phyloP scores from a whole-genome alignment of 176 grass and related monocot species.

The Oryza nivara region DNA sequence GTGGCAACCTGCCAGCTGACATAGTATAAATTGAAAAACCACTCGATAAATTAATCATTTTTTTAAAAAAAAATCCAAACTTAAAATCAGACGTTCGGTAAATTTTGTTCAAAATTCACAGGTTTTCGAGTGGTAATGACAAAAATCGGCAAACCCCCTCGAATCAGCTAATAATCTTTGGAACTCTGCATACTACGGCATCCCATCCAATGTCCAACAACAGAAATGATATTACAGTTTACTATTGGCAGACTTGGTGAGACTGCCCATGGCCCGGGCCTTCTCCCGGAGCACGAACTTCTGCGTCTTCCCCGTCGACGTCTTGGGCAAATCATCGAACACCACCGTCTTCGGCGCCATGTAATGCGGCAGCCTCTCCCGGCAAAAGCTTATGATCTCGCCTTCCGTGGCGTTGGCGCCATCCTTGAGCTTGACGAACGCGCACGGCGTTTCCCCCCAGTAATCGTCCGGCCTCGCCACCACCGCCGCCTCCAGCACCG shows the following conservation, averaged over 20 bases:
- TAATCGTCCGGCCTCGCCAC: conserved; percentile 45
- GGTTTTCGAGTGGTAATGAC: no score
- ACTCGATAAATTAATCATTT: no score
- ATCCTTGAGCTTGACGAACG: conserved; percentile 54
- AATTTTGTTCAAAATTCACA: no score
- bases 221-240: conserved; percentile 24
- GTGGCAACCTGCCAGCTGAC: neutral
- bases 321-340: conserved; percentile 52
- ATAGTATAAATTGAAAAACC: neutral
- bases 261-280: conserved; percentile 51
- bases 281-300: conserved; percentile 56
- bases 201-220: neutral
- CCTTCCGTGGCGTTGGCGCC: conserved; percentile 5
- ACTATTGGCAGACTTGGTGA: conserved; percentile 23
- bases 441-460: conserved; percentile 53
- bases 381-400: conserved; percentile 46
- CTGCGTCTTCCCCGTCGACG: conserved; percentile 59
- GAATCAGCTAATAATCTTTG: neutral
- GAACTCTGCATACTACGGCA: neutral
- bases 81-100: no score
- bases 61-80: no score
- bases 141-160: no score
- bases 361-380: conserved; percentile 47
- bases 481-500: conserved; percentile 53
- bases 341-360: conserved; percentile 59